phyloP scores from a whole-genome alignment of 2,329 filamentous ascomycete species.

The Orbilia javanica region DNA sequence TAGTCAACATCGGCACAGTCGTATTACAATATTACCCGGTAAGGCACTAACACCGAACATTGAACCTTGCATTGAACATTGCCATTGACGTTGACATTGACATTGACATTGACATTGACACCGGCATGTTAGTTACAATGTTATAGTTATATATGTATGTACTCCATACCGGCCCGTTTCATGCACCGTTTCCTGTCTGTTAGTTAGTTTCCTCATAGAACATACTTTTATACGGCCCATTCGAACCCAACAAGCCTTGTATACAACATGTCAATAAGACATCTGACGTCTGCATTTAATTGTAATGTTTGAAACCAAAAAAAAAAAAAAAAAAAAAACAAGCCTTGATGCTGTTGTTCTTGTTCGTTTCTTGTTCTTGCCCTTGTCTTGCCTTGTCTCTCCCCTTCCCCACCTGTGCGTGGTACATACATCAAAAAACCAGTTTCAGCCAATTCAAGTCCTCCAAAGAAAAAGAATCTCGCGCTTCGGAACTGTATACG shows the following conservation, averaged over 20 bases:
- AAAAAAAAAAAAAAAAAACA: neutral
- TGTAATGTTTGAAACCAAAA: neutral
- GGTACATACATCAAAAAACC: no score
- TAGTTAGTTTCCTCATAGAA: no score
- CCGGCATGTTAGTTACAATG: no score
- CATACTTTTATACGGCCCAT: neutral
- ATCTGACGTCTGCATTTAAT: neutral
- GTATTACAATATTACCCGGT: neutral
- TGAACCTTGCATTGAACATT: no score
- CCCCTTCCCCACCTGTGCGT: neutral
- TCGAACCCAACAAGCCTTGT: neutral
- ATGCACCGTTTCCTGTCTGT: no score
- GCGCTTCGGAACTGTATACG: constrained; percentile 32
- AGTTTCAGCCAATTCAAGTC: neutral
- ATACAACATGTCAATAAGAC: neutral
- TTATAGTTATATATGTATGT: no score
- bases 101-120: no score
- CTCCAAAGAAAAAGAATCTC: neutral
- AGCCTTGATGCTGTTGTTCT: neutral
- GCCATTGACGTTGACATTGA: no score
- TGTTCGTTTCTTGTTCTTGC: neutral
- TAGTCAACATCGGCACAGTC: neutral
- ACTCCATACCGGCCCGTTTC: no score
- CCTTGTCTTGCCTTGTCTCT: no score
- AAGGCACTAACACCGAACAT: no score